phyloP scores from a whole-genome alignment of 129 eudicot genomes.

The Ambrosia artemisiifolia region DNA sequence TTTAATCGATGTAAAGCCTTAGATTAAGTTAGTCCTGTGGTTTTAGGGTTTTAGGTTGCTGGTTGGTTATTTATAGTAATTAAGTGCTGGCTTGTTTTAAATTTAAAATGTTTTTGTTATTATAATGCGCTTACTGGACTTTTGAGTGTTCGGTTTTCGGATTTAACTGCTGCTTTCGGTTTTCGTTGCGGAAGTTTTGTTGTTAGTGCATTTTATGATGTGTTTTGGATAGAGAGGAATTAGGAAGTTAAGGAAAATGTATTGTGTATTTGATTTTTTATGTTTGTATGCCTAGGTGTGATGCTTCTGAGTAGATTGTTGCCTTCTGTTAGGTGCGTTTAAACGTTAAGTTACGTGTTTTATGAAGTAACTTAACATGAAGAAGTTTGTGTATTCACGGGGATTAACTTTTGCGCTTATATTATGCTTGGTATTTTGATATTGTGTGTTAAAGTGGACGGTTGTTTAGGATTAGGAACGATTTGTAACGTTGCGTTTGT shows the following conservation, averaged over 20 bases:
- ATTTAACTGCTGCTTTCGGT: too few relatives aligned
- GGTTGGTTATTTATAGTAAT: too few relatives aligned
- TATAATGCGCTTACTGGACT: too few relatives aligned
- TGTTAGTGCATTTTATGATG: too few relatives aligned
- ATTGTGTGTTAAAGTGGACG: background rate
- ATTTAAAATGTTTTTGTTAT: too few relatives aligned
- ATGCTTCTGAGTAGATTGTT: background rate
- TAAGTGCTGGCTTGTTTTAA: too few relatives aligned
- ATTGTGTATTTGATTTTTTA: background rate
- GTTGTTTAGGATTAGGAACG: background rate
- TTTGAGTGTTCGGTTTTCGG: too few relatives aligned
- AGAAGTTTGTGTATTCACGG: background rate
- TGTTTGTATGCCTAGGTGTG: background rate
- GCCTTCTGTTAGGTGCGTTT: background rate
- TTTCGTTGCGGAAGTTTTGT: too few relatives aligned
- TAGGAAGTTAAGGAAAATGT: background rate
- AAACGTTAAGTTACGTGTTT: background rate
- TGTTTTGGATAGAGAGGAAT: too few relatives aligned
- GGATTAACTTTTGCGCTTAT: background rate
- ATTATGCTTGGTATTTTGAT: background rate
- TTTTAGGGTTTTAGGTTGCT: background rate
- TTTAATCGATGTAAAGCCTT: background rate
- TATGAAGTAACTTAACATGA: background rate
- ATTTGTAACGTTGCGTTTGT: background rate
- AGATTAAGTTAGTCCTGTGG: background rate